Evolutionary conservation across 305 asterid genomes (phyloP).

Genomic region (Fraxinus paxiana): DNA sequence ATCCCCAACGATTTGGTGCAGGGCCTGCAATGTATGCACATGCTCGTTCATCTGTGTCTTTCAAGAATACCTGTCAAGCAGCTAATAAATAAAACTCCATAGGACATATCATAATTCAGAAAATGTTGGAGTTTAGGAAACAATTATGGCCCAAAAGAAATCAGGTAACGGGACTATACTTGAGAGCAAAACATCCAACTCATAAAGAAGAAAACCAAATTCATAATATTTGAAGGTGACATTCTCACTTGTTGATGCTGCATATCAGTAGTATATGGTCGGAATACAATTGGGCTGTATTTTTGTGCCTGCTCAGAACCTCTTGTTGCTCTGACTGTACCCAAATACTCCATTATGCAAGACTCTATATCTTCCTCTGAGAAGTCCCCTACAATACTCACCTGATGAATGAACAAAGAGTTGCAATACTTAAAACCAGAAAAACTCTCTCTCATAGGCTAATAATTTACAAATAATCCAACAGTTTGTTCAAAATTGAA

Average conservation of each 20-base stretch:
- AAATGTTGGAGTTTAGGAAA: not conserved
- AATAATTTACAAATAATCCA: slow-evolving; percentile 3
- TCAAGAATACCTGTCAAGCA: slow-evolving; percentile 71
- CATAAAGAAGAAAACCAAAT: slow-evolving; percentile 11
- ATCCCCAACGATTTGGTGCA: slow-evolving; percentile 99
- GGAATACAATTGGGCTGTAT: slow-evolving; percentile 67
- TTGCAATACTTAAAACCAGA: slow-evolving; percentile 10
- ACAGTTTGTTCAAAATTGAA: not conserved
- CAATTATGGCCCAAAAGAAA: slow-evolving; percentile 8
- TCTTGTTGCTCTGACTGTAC: slow-evolving; percentile 70
- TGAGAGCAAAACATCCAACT: slow-evolving; percentile 16
- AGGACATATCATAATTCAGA: slow-evolving; percentile 17
- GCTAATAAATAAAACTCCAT: slow-evolving; percentile 18
- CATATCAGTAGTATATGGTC: slow-evolving; percentile 56
- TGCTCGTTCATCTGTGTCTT: slow-evolving; percentile 98
- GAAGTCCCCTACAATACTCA: slow-evolving; percentile 95
- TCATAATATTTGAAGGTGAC: not conserved
- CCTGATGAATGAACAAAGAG: slow-evolving; percentile 43
- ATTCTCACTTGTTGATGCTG: slow-evolving; percentile 85
- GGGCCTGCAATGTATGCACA: slow-evolving; percentile 99
- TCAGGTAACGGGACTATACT: slow-evolving; percentile 12
- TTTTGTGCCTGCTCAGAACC: slow-evolving; percentile 64
- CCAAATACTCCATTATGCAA: slow-evolving; percentile 89
- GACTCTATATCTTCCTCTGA: slow-evolving; percentile 90
- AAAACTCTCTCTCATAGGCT: slow-evolving; percentile 1